Evolutionary conservation across 2,329 filamentous ascomycete genomes (phyloP).

Genomic region (Xylaria sp.): DNA sequence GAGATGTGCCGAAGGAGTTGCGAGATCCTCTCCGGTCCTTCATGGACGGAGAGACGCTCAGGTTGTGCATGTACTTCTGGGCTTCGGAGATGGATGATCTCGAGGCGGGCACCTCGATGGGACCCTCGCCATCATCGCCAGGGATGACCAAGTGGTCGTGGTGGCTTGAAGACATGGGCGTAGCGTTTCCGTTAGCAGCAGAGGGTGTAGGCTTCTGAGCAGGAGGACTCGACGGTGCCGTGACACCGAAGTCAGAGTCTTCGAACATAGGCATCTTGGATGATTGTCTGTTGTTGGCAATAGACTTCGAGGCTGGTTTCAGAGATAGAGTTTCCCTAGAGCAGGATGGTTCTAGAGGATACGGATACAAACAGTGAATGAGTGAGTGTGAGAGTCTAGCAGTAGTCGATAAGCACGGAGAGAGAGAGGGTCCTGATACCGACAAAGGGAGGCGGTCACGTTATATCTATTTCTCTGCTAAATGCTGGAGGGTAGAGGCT

Average conservation of each 20-base stretch:
- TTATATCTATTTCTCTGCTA: slow-evolving; percentile 25
- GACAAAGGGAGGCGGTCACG: slow-evolving; percentile 16
- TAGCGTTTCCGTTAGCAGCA: slow-evolving; percentile 30
- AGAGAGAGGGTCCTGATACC: neutral
- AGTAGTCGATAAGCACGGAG: neutral
- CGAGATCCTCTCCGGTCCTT: slow-evolving; percentile 69
- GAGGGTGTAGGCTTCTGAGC: slow-evolving; percentile 32
- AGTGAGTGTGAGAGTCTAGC: no score
- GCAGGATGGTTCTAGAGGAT: neutral
- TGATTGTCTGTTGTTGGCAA: slow-evolving; percentile 23
- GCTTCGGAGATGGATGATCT: slow-evolving; percentile 70
- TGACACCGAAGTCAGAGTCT: slow-evolving; percentile 55
- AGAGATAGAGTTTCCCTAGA: slow-evolving; percentile 3
- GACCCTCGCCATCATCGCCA: slow-evolving; percentile 48
- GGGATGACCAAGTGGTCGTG: slow-evolving; percentile 44
- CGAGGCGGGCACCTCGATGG: slow-evolving; percentile 71
- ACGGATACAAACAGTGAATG: slow-evolving; percentile 9
- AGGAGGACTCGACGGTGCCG: slow-evolving; percentile 33
- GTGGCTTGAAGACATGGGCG: slow-evolving; percentile 34
- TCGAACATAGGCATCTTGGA: slow-evolving; percentile 63
- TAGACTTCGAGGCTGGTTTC: slow-evolving; percentile 3
- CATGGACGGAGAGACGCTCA: slow-evolving; percentile 69
- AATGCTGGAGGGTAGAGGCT: neutral
- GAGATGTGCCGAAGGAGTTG: slow-evolving; percentile 74
- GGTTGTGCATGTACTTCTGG: slow-evolving; percentile 71